Base-by-base conservation (phyloP, 2,329 filamentous ascomycete species). In the Phialophora verrucosa region DNA sequence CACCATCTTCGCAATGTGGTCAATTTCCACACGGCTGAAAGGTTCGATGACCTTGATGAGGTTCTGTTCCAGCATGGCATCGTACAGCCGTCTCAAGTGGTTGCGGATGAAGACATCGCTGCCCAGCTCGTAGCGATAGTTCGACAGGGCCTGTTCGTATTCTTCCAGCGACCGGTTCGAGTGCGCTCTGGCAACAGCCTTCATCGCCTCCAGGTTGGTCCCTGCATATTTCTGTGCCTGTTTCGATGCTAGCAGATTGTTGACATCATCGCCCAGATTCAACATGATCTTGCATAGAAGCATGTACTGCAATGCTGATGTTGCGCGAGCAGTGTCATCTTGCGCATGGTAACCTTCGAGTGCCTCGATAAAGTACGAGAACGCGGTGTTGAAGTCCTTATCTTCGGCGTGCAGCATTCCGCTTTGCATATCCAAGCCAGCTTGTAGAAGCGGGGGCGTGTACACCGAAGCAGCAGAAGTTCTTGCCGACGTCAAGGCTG, bases 281-380 rank as follows among this genome's bases (percentile, higher is more conserved):
- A 99, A 86, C 96, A 99, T 99, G 79, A 99, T 95, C 84, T 99
- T 99, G 88, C 95, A 98, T 42, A 99, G 89, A 62, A 99, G 87
- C 95, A 99, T 99, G 85, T 99, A 99, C 83, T 99, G 95, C 71
- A 99, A 84, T 11, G 95, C 93, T 12, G 94, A 92, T n/a, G 94
- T 96, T n/a, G 96, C 95, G 81, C 93, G 93, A 70, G 85, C 83
- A 47, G 89, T 83, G 77, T 97, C 93, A 73, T 99, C 95, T 78
- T 96, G 93, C 55, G 90, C 90, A 81, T 95, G 92, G 81, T 98
- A 99, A 67, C 95, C 95, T 78, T 99, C 95, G 70, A 99, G 88
- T 2, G 96, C 95, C 83, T 99, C 95, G 79, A 99, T 98, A 80
- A 99, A 99, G 85, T 99, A 99, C 58, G 93, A 97, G 81, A 91